A percentile compares a stretch with the other conserved stretches of the same genome.
Conservation (phyloP, 352 stramenopile species). For the Peronospora destructor region DNA sequence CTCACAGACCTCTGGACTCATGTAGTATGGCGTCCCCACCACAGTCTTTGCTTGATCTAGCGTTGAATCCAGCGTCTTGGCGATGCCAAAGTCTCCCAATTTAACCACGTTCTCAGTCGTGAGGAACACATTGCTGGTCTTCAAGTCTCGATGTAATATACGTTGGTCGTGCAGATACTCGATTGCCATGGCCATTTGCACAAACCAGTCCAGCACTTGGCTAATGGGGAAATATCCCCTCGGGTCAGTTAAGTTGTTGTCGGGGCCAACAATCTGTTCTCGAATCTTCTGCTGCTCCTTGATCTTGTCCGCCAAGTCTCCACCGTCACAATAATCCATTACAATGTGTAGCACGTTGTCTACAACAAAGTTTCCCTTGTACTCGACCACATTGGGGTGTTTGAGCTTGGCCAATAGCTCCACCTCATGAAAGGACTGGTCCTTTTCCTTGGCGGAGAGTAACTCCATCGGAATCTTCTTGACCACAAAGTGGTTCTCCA, state of each 20-base stretch:
- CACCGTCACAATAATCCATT: slow-evolving; percentile 94
- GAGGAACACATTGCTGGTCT: slow-evolving; percentile 92
- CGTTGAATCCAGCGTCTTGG: slow-evolving; percentile 75
- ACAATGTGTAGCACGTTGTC: slow-evolving; percentile 88
- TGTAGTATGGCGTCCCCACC: slow-evolving; percentile 91
- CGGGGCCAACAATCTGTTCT: slow-evolving; percentile 20
- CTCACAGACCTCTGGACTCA: slow-evolving; percentile 90
- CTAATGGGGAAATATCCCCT: slow-evolving; percentile 49
- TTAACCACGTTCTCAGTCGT: slow-evolving; percentile 84
- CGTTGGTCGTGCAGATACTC: slow-evolving; percentile 90
- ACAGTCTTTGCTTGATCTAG: slow-evolving; percentile 85
- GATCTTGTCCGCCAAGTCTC: slow-evolving; percentile 67
- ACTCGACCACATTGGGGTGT: slow-evolving; percentile 93
- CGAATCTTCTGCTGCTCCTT: slow-evolving; percentile 37
- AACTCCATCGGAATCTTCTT: slow-evolving; percentile 87
- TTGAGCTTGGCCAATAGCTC: slow-evolving; percentile 87
- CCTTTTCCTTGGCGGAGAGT: slow-evolving; percentile 66
- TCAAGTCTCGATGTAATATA: slow-evolving; percentile 91
- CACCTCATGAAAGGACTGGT: slow-evolving; percentile 78
- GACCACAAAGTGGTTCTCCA: slow-evolving; percentile 53
- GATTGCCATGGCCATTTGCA: slow-evolving; percentile 92
- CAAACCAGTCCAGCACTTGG: slow-evolving; percentile 84
- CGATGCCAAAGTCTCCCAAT: slow-evolving; percentile 91
- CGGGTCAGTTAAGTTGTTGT: slow-evolving; percentile 9
- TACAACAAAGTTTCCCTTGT: slow-evolving; percentile 87